Evolutionary conservation across 2,329 filamentous ascomycete genomes (phyloP).

Genomic region (Lasiodiplodia sp.): DNA sequence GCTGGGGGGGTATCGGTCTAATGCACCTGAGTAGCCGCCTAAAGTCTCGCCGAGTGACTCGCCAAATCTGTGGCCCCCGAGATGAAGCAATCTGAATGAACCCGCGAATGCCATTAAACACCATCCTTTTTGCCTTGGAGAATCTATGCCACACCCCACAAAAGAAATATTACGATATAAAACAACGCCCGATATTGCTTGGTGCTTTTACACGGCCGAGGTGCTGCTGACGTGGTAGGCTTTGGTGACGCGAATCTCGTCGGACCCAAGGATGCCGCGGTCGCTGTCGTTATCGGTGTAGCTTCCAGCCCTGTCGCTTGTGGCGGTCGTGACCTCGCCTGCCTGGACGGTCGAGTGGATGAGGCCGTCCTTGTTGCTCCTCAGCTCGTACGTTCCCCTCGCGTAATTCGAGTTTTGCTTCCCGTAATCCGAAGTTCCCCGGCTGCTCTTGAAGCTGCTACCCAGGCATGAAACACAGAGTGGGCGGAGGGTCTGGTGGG

Average conservation of each 20-base stretch:
- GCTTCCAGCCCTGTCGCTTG: not conserved
- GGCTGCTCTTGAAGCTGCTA: not conserved
- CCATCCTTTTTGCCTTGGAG: too few species aligned
- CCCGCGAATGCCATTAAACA: too few species aligned
- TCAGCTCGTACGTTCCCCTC: not conserved
- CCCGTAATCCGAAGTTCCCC: not conserved
- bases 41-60: too few species aligned
- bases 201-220: not conserved
- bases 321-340: not conserved
- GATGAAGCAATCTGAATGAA: too few species aligned
- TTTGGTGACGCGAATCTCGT: not conserved
- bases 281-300: not conserved
- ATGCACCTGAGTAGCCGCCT: too few species aligned
- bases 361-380: constrained; percentile 1
- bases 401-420: not conserved
- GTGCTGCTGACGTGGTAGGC: not conserved
- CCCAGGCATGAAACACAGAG: not conserved
- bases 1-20: too few species aligned
- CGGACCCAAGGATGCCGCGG: not conserved
- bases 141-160: too few species aligned
- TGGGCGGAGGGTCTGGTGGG: not conserved
- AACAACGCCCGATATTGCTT: too few species aligned
- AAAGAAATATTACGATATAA: too few species aligned
- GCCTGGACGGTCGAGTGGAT: not conserved
- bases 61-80: too few species aligned